phyloP scores from a whole-genome alignment of 73 alveolate genomes.

The Paramecium octaurelia region DNA sequence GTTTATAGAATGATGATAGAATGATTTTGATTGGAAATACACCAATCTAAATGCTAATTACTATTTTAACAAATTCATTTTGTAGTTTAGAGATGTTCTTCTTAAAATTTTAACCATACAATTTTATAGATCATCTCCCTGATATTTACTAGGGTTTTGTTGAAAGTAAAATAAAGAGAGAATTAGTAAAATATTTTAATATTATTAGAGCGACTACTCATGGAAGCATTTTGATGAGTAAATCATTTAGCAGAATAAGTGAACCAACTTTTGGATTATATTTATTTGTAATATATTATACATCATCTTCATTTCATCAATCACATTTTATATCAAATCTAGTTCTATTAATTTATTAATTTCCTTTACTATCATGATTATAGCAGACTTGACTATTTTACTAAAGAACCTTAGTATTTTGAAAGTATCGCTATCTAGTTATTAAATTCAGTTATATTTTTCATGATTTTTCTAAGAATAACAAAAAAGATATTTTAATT shows the following conservation, averaged over 20 bases:
- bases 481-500: too few species aligned
- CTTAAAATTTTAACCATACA: neutral
- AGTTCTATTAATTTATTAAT: too few species aligned
- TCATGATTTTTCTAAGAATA: too few species aligned
- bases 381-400: neutral
- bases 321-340: neutral
- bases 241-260: neutral
- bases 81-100: neutral
- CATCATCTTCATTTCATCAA: neutral
- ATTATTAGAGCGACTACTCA: neutral
- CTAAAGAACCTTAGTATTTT: neutral
- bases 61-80: neutral
- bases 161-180: neutral
- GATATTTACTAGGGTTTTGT: neutral
- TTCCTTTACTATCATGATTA: neutral
- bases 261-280: neutral
- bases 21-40: neutral
- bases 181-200: neutral
- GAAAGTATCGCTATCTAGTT: too few species aligned
- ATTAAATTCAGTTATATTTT: too few species aligned
- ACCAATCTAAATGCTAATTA: neutral
- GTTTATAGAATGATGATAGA: neutral
- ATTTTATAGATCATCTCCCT: neutral
- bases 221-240: neutral
- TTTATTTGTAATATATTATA: neutral